phyloP scores from a whole-genome alignment of 2,329 filamentous ascomycete genomes.

The Paecilomyces sp. region DNA sequence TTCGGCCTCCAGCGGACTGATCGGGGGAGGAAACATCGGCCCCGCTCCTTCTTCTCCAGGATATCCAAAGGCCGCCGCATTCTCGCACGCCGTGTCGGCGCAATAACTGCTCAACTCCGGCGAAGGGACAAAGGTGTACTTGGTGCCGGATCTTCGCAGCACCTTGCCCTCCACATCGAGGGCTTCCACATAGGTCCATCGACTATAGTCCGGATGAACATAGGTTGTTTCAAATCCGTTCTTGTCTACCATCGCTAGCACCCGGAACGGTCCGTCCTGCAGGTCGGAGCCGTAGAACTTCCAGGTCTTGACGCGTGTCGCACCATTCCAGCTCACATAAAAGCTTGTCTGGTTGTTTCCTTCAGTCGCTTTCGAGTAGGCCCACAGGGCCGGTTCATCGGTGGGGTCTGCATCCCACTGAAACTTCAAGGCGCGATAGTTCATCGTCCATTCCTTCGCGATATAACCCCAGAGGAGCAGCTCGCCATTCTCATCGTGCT shows the following conservation, averaged over 20 bases:
- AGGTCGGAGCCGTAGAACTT: conserved; percentile 26
- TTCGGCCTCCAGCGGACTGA: conserved; percentile 23
- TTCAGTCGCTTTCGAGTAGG: conserved; percentile 24
- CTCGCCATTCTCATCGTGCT: conserved; percentile 30
- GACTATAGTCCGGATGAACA: conserved; percentile 19
- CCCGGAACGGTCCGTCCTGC: conserved; percentile 21
- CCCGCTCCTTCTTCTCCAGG: conserved; percentile 18
- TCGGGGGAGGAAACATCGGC: conserved; percentile 22
- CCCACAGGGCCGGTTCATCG: conserved; percentile 35
- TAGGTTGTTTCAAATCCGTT: conserved; percentile 34
- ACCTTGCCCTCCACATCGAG: conserved; percentile 23
- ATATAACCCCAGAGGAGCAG: conserved; percentile 31
- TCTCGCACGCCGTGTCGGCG: conserved; percentile 19
- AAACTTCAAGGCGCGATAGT: conserved; percentile 37
- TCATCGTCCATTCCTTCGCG: conserved; percentile 28
- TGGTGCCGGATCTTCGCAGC: conserved; percentile 24
- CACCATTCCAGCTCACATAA: conserved; percentile 37
- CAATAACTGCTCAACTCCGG: conserved; percentile 25
- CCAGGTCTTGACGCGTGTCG: conserved; percentile 30
- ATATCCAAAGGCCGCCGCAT: conserved; percentile 21
- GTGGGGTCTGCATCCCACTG: conserved; percentile 34
- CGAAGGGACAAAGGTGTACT: conserved; percentile 31
- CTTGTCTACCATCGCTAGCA: conserved; percentile 23
- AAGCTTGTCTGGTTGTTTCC: conserved; percentile 20
- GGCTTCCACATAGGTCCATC: conserved; percentile 29